These are phyloP conservation scores for Pythium periplocum DNA, from an alignment of 352 stramenopile genomes.

Conservation along the genomic window DNA sequence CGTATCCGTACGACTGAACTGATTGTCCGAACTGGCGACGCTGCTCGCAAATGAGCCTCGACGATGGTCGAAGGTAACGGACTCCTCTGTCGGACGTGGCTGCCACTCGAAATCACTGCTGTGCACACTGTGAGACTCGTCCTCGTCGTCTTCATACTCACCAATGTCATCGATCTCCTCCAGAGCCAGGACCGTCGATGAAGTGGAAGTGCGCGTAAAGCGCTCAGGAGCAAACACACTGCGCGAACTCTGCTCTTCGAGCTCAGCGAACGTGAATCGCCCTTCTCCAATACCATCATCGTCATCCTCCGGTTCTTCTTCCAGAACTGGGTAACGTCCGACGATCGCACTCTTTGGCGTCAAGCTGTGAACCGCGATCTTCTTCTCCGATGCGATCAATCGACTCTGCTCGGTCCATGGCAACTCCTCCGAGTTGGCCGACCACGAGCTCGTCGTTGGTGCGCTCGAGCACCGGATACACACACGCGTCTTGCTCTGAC, in stretches of 20 bases:
- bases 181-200: constrained; percentile 12
- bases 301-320: constrained; percentile 5
- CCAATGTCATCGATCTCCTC: constrained; percentile 13
- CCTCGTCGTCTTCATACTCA: constrained; percentile 6
- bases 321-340: constrained; percentile 2
- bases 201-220: constrained; percentile 17
- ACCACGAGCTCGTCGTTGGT: constrained; percentile 13
- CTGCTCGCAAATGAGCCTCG: constrained; percentile 12
- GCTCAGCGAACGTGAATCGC: constrained; percentile 18
- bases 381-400: constrained; percentile 5
- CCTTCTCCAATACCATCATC: constrained; percentile 11
- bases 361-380: constrained; percentile 7
- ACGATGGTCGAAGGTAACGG: constrained; percentile 10
- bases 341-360: constrained; percentile 1
- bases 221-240: constrained; percentile 20
- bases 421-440: constrained; percentile 5
- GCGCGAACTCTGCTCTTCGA: constrained; percentile 21
- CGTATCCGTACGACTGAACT: constrained; percentile 12
- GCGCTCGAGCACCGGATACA: constrained; percentile 52
- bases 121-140: constrained; percentile 4
- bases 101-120: constrained; percentile 16
- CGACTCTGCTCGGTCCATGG: constrained; percentile 20
- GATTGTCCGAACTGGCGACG: constrained; percentile 15
- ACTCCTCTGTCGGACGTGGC: constrained; percentile 11
- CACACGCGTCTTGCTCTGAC: constrained; percentile 44